A percentile compares a stretch with the other conserved stretches of the same genome.
Conservation (phyloP, 1,284 basidiomycete genomes). For the Mycena citricolor region DNA sequence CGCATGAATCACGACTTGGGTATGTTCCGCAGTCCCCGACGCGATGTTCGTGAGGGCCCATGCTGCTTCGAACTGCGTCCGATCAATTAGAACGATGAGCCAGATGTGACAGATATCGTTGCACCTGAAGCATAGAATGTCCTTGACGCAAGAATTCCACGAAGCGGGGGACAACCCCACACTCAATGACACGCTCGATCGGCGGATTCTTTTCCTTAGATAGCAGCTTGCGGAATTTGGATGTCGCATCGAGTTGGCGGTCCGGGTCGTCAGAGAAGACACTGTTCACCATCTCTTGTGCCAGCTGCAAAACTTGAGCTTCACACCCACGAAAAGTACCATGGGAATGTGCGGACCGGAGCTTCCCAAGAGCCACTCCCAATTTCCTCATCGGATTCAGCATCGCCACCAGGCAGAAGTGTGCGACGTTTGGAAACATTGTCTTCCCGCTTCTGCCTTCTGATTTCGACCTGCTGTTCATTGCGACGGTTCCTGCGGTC, state of each 20-base stretch:
- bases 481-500: conserved; percentile 91
- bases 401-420: conserved; percentile 70
- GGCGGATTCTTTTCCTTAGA: conserved; percentile 99
- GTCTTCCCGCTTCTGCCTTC: conserved; percentile 94
- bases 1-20: conserved; percentile 94
- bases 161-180: conserved; percentile 95
- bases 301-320: conserved; percentile 51
- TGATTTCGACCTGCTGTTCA: conserved; percentile 96
- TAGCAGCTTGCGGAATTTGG: conserved; percentile 95
- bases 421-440: conserved; percentile 95
- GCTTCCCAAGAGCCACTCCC: conserved; percentile 70
- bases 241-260: conserved; percentile 91
- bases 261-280: conserved; percentile 93
- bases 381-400: conserved; percentile 87
- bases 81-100: conserved; percentile 11
- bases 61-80: conserved; percentile 91
- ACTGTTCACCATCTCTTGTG: conserved; percentile 89
- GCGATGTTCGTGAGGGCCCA: conserved; percentile 99
- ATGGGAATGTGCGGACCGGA: conserved; percentile 54
- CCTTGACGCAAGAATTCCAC: conserved; percentile 89
- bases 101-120: conserved; percentile 27
- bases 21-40: conserved; percentile 99
- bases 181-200: conserved; percentile 97
- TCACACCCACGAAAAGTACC: conserved; percentile 17
- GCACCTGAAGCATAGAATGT: conserved; percentile 94